phyloP scores from a whole-genome alignment of 495 filamentous ascomycete genomes.

The Aspergillus baeticus region DNA sequence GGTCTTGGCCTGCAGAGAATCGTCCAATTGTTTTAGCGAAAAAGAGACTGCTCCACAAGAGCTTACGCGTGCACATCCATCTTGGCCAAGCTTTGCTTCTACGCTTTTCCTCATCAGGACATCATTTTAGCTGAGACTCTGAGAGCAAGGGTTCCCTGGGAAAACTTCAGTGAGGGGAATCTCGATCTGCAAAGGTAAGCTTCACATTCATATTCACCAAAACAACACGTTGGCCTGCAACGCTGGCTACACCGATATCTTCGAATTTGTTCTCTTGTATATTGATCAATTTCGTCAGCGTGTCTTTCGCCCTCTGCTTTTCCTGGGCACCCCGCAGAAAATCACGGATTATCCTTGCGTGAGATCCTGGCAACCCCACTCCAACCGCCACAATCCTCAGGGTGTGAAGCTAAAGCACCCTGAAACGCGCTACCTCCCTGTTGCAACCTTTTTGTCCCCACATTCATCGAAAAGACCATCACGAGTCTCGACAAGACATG shows the following conservation, averaged over 20 bases:
- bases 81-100: slow-evolving; percentile 24
- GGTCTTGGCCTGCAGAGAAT: slow-evolving; percentile 38
- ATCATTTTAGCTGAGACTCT: neutral
- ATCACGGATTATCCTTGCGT: slow-evolving; percentile 30
- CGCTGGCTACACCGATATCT: too few relatives aligned
- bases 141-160: slow-evolving; percentile 4
- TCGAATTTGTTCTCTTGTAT: too few relatives aligned
- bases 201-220: too few relatives aligned
- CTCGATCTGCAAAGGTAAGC: too few relatives aligned
- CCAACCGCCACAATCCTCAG: slow-evolving; percentile 26
- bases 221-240: too few relatives aligned
- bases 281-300: too few relatives aligned
- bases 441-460: neutral
- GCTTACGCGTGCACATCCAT: slow-evolving; percentile 44
- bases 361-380: slow-evolving; percentile 36
- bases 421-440: slow-evolving; percentile 34
- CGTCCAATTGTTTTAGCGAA: slow-evolving; percentile 27
- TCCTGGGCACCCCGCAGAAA: slow-evolving; percentile 18
- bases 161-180: neutral
- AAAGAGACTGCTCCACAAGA: slow-evolving; percentile 18
- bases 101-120: slow-evolving; percentile 20
- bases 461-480: neutral
- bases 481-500: neutral
- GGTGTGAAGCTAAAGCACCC: slow-evolving; percentile 29
- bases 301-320: neutral